Evolutionary conservation across 176 grass and related monocot genomes (phyloP).

Genomic region (Canna indica): DNA sequence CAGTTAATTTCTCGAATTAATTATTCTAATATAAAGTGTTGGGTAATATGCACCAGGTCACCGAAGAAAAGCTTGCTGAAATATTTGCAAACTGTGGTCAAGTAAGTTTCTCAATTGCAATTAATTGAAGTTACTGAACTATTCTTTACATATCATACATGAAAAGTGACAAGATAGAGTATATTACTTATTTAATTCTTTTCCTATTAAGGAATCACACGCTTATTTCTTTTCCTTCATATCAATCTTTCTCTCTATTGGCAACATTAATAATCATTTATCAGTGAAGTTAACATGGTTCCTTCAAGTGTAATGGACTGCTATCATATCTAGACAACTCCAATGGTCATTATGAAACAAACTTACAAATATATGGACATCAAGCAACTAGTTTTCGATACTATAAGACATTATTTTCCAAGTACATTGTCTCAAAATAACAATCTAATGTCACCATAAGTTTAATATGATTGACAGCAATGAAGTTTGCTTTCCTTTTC

Average conservation of each 20-base stretch:
- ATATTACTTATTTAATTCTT: neutral
- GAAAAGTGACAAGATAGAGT: neutral
- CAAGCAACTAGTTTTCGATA: neutral
- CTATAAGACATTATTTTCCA: neutral
- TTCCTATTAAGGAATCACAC: neutral
- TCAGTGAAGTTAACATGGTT: neutral
- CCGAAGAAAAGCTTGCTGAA: constrained; percentile 93
- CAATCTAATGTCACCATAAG: neutral
- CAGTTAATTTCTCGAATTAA: neutral
- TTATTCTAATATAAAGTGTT: constrained; percentile 14
- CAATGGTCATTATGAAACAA: neutral
- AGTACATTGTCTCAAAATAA: neutral
- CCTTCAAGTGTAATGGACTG: neutral
- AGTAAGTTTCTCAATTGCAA: constrained; percentile 41
- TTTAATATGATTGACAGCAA: neutral
- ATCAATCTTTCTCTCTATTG: neutral
- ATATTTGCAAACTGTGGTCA: constrained; percentile 81
- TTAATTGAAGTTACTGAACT: neutral
- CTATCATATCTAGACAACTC: neutral
- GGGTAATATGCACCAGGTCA: constrained; percentile 44
- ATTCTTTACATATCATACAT: neutral
- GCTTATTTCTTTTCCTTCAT: neutral
- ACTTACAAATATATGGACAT: neutral
- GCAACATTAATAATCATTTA: neutral
- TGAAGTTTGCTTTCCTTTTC: neutral